phyloP scores from a whole-genome alignment of 495 filamentous ascomycete genomes.

The Aspergillus carlsbadensis region DNA sequence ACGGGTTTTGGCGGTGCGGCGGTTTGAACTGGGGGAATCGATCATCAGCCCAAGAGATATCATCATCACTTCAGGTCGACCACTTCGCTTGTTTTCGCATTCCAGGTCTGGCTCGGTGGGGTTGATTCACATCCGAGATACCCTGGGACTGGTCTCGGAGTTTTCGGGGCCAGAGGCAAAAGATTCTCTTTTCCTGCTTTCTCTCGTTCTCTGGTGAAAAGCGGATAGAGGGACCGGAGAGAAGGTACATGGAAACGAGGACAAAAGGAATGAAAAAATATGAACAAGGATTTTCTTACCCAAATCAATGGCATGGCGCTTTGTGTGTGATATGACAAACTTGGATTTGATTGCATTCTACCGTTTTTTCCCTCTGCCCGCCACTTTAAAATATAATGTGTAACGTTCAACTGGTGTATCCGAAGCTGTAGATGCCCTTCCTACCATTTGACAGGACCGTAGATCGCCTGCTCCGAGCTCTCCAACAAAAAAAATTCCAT shows the following conservation, averaged over 20 bases:
- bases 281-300: constrained; percentile 23
- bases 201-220: constrained; percentile 15
- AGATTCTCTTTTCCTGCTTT: constrained; percentile 12
- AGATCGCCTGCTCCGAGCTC: constrained; percentile 3
- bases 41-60: constrained; percentile 24
- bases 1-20: constrained; percentile 44
- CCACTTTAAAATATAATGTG: constrained; percentile 17
- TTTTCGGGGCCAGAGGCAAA: constrained; percentile 6
- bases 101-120: constrained; percentile 20
- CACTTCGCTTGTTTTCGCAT: constrained; percentile 20
- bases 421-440: not conserved
- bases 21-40: constrained; percentile 34
- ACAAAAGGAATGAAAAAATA: constrained; percentile 20
- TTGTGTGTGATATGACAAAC: constrained; percentile 28
- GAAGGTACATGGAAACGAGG: constrained; percentile 14
- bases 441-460: too few species aligned
- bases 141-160: constrained; percentile 22
- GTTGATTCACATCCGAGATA: constrained; percentile 24
- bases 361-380: constrained; percentile 11
- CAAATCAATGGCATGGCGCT: constrained; percentile 32
- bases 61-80: constrained; percentile 13
- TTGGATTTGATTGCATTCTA: constrained; percentile 17
- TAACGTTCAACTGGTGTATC: constrained; percentile 3
- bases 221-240: constrained; percentile 9
- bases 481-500: too few species aligned